phyloP scores from a whole-genome alignment of 345 rosid genomes.

The Pugionium cornutum region DNA sequence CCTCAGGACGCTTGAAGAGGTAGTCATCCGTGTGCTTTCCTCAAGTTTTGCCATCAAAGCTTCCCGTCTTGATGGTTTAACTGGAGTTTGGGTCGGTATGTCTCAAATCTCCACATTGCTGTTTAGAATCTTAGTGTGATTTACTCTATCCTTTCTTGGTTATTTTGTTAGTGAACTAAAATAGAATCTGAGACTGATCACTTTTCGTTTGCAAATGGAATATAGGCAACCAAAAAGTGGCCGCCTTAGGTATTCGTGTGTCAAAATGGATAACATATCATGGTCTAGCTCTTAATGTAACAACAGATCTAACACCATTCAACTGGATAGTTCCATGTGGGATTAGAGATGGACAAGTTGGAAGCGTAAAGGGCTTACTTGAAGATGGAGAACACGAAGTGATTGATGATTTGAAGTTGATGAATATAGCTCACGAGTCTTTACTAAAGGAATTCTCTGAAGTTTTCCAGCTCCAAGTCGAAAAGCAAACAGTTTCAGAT shows the following conservation, averaged over 20 bases:
- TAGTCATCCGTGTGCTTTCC: slow-evolving; percentile 69
- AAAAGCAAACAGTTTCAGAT: slow-evolving; percentile 30
- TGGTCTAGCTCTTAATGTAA: slow-evolving; percentile 81
- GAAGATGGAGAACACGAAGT: slow-evolving; percentile 16
- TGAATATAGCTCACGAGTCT: slow-evolving; percentile 51
- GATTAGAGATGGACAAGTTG: slow-evolving; percentile 61
- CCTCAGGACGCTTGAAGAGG: slow-evolving; percentile 86
- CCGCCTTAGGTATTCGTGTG: slow-evolving; percentile 77
- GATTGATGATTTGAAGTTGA: slow-evolving; percentile 38
- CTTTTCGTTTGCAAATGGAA: slow-evolving; percentile 24
- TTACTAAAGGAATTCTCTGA: slow-evolving; percentile 65
- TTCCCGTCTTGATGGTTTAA: slow-evolving; percentile 70
- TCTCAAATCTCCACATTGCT: neutral
- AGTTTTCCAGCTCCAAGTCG: slow-evolving; percentile 59
- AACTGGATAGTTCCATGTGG: slow-evolving; percentile 79
- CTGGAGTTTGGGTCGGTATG: slow-evolving; percentile 93
- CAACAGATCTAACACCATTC: slow-evolving; percentile 71
- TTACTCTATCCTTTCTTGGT: neutral
- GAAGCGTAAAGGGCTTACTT: slow-evolving; percentile 60
- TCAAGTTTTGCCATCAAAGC: slow-evolving; percentile 68
- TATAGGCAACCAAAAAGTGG: slow-evolving; percentile 69
- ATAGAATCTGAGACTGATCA: neutral
- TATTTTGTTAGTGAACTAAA: neutral
- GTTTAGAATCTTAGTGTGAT: neutral
- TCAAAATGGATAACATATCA: slow-evolving; percentile 80